Conservation (phyloP, 805 yeast genomes). For the Metschnikowia drakensbergensis region DNA sequence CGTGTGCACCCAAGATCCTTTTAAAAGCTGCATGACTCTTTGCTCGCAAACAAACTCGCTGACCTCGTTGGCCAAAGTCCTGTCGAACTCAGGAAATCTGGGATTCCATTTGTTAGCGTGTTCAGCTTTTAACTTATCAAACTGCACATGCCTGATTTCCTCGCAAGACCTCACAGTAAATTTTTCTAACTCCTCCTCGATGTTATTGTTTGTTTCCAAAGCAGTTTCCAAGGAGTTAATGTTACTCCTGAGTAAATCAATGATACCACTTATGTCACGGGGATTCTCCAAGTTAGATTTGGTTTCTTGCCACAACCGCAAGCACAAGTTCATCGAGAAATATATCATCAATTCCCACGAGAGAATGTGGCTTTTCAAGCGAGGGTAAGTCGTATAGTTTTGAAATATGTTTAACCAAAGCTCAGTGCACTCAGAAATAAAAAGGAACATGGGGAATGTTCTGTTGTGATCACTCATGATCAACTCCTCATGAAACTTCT, state of each 20-base stretch:
- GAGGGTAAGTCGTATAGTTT: conserved; percentile 30
- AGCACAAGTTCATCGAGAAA: conserved; percentile 52
- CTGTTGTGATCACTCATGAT: conserved; percentile 52
- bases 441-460: conserved; percentile 48
- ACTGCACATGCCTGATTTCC: conserved; percentile 53
- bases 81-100: conserved; percentile 47
- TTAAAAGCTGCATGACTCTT: conserved; percentile 63
- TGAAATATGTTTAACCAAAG: conserved; percentile 36
- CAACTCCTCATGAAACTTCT: conserved; percentile 59
- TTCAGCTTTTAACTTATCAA: conserved; percentile 35
- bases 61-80: conserved; percentile 52
- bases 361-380: conserved; percentile 38
- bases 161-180: conserved; percentile 42
- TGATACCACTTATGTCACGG: conserved; percentile 50
- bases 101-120: conserved; percentile 43
- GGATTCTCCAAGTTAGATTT: conserved; percentile 41
- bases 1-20: conserved; percentile 78
- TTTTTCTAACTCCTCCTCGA: conserved; percentile 45
- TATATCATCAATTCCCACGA: conserved; percentile 55
- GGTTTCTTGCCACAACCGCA: conserved; percentile 64
- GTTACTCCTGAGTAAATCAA: conserved; percentile 39
- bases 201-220: conserved; percentile 18
- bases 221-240: conserved; percentile 28
- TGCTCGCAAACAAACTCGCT: conserved; percentile 71
- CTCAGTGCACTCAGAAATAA: conserved; percentile 32